Percentiles rank a stretch among this genome's conserved stretches.
These are phyloP conservation scores for Mucor lusitanicus DNA, from an alignment of 371 early-diverging fungal genomes.

Conservation along the genomic window DNA sequence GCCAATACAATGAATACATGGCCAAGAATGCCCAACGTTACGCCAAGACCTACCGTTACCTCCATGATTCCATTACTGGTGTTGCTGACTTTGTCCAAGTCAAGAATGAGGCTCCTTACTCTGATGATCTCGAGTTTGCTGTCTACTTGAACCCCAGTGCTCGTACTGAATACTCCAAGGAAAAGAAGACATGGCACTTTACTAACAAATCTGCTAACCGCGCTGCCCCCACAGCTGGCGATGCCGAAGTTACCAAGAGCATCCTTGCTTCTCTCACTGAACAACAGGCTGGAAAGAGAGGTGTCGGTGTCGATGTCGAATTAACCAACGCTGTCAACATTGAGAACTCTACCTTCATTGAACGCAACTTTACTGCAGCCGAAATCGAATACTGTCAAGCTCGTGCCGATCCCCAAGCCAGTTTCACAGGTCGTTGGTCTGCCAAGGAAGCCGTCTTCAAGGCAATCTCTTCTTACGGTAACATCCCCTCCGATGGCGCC, in stretches of 20 bases:
- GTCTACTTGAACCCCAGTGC: conserved; percentile 94
- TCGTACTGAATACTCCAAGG: conserved; percentile 81
- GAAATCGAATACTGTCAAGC: conserved; percentile 84
- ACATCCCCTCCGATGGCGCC: conserved; percentile 80
- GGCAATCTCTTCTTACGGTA: conserved; percentile 78
- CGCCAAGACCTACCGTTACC: conserved; percentile 87
- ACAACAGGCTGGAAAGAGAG: conserved; percentile 62
- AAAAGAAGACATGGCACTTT: conserved; percentile 77
- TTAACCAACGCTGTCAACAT: conserved; percentile 79
- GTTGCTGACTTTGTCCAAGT: conserved; percentile 84
- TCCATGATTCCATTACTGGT: conserved; percentile 92
- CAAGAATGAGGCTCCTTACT: conserved; percentile 90
- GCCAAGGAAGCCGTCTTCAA: conserved; percentile 97
- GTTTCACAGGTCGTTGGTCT: conserved; percentile 95
- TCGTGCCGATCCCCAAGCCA: conserved; percentile 79
- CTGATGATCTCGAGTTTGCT: conserved; percentile 78
- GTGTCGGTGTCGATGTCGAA: conserved; percentile 94
- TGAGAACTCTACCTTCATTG: conserved; percentile 83
- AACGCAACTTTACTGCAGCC: conserved; percentile 86
- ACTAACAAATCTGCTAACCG: conserved; percentile 52
- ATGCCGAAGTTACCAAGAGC: conserved; percentile 63
- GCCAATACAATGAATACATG: conserved; percentile 75
- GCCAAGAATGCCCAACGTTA: conserved; percentile 75
- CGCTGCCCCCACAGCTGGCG: conserved; percentile 39
- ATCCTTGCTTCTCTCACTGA: conserved; percentile 61